Base-by-base conservation (phyloP, 768 basidiomycete species). In the Boletus bicolor region DNA sequence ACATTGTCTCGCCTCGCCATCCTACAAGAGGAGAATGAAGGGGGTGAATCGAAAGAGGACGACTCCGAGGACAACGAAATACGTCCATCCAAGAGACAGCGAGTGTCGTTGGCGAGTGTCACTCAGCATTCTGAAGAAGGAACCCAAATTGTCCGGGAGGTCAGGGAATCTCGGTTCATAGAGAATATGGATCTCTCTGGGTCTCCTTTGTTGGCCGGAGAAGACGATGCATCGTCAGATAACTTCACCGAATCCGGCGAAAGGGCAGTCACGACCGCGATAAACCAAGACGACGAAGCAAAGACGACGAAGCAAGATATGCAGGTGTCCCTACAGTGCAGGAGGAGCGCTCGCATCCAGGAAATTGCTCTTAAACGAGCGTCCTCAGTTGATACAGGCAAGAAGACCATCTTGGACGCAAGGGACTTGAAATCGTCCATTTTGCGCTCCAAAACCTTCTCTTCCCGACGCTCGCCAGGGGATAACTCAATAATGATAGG, bases 21-120 rank as follows among this genome's bases (percentile, higher is more conserved):
- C 47, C 54, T 72, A 17, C 52, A 49, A 46, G 71, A 72, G 42
- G 72, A 68, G 51, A 64, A 56, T 12, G 72, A 73, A 41, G 57
- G 56, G 0, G 42, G 42, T 7, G 64, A 64, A 17, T 43, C 49
- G 28, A 54, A 51, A 26, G 62, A 45, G 39, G 56, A 55, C 34
- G 47, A 48, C 39, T 12, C 37, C 11, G 53, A 50, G 14, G 57
- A 61, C 12, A 10, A 43, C 28, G 62, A 58, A 19, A 9, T 1
- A 9, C 68, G 58, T 24, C 65, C 61, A 44, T 54, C 46, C 41
- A 68, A 70, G 51, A 56, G 69, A 48, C 67, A 57, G 17, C 58
- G 64, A 0, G 35, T 59, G 4, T 64, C 54, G 11, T n/a, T 21
- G 0, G 43, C 28, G 28, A 34, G 46, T 10, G n/a, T 12, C n/a